Evolutionary conservation across 1,139 yeast genomes (phyloP).

Genomic region (Petasospora rhodanensis): DNA sequence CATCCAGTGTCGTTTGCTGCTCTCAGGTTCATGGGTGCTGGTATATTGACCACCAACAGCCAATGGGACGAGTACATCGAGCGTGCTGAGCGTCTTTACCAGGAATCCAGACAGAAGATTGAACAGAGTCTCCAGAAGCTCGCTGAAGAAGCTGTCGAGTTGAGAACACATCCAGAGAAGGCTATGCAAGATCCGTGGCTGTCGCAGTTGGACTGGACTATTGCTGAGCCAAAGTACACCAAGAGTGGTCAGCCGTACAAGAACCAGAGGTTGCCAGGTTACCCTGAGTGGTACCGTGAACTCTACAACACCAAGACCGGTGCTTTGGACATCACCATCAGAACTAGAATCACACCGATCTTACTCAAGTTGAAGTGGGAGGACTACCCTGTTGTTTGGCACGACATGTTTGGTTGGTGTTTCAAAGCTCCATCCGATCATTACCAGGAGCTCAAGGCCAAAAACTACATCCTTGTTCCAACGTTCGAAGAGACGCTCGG

Average conservation of each 20-base stretch:
- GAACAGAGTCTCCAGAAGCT: constrained; percentile 53
- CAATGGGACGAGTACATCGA: constrained; percentile 70
- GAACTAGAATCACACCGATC: constrained; percentile 74
- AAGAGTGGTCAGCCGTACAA: constrained; percentile 77
- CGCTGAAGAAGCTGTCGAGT: constrained; percentile 54
- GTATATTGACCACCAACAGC: constrained; percentile 72
- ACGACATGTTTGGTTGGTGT: constrained; percentile 82
- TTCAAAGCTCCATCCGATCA: constrained; percentile 50
- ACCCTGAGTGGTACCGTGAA: constrained; percentile 90
- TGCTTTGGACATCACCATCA: constrained; percentile 56
- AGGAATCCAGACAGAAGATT: constrained; percentile 52
- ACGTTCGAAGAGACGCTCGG: constrained; percentile 31
- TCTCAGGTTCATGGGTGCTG: constrained; percentile 66
- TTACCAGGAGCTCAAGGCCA: constrained; percentile 38
- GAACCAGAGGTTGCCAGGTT: constrained; percentile 80
- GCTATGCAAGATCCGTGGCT: constrained; percentile 74
- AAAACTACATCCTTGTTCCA: constrained; percentile 41
- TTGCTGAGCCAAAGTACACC: constrained; percentile 54
- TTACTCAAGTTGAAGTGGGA: constrained; percentile 83
- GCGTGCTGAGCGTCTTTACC: constrained; percentile 66
- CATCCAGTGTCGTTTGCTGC: constrained; percentile 97
- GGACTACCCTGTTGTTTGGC: constrained; percentile 77
- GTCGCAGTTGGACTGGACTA: constrained; percentile 82
- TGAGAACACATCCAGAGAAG: constrained; percentile 32
- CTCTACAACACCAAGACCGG: constrained; percentile 47